Base-by-base conservation (phyloP, 345 rosid genomes). In the Corchorus capsularis region DNA sequence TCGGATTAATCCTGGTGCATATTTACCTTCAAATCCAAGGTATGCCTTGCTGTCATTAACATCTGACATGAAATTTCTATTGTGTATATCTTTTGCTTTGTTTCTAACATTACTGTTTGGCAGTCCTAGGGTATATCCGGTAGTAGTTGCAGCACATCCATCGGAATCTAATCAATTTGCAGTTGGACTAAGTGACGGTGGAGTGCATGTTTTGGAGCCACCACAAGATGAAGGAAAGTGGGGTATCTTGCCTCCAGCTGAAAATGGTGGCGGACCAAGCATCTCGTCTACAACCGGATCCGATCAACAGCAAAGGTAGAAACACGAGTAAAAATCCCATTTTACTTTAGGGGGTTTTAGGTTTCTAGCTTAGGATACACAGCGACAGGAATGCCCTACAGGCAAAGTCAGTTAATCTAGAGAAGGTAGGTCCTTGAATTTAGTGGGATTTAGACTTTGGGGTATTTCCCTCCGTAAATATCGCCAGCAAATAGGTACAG, bases 131-230 rank as follows among this genome's bases (percentile, higher is more conserved):
- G 77, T 80, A 56, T 78, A 79, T 54, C 87, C 87, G 63, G 82
- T 82, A 16, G 79, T 82, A 19, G 72, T 85, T 22, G 80, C 85
- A 50, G 73, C 87, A 8, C 87, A 85, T 77, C 87, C 87, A 2
- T 79, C 87, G 49, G 83, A 82, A 55, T 82, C 82, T 43, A 79
- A 69, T 68, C 87, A 85, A 11, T 82, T 85, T 68, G 87, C 83
- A 59, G 78, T 85, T 47, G 85, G 87, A 37, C 83, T 85, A 4
- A 82, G 80, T 0, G 85, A 85, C 63, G 85, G 87, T 11, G 85
- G 83, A 56, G 85, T 85, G 16, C 82, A 80, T 32, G 87, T 85
- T 60, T 46, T 85, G 6, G 85, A 85, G 75, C 87, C 87, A 68
- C 73, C 59, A 52, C 82, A 75, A 66, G 71, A 79, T 52, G 87